phyloP scores from a whole-genome alignment of 352 stramenopile species.

The Blastocystis hominis region DNA sequence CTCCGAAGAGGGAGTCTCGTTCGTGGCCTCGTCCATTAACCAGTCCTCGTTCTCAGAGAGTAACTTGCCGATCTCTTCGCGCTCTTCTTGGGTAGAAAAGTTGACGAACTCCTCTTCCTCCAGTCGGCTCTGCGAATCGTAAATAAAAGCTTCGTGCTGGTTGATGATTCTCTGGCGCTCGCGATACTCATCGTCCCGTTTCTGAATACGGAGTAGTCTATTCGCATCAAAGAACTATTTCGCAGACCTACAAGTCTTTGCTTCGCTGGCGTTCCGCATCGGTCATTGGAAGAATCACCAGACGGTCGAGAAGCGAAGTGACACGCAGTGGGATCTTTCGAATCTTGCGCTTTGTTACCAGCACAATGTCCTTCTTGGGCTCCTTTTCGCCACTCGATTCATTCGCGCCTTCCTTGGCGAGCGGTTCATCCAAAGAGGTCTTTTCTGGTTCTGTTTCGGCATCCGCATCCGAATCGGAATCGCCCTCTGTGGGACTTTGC shows the following conservation, averaged over 20 bases:
- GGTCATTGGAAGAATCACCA: conserved; percentile 2
- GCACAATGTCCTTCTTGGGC: conserved; percentile 16
- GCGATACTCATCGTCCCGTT: conserved; percentile 30
- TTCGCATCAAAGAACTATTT: neutral
- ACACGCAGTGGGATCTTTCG: conserved; percentile 58
- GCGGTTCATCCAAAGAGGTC: neutral
- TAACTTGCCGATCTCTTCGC: conserved; percentile 1
- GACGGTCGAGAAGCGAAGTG: neutral
- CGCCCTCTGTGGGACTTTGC: too few species aligned
- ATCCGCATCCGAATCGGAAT: too few species aligned
- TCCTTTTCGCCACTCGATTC: conserved; percentile 66
- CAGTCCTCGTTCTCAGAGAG: conserved; percentile 50
- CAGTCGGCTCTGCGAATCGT: conserved; percentile 30
- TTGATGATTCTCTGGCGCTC: conserved; percentile 55
- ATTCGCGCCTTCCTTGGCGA: conserved; percentile 47
- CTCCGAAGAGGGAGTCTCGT: conserved; percentile 20
- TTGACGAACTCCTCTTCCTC: conserved; percentile 54
- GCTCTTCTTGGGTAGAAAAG: neutral
- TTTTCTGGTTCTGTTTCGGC: neutral
- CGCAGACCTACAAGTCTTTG: neutral
- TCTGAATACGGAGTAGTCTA: conserved; percentile 18
- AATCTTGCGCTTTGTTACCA: conserved; percentile 57
- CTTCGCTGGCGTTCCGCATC: neutral
- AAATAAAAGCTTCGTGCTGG: conserved; percentile 44
- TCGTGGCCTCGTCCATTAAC: conserved; percentile 53